Base-by-base conservation (phyloP, 257 asterid genomes). In the Capsicum chinense region DNA sequence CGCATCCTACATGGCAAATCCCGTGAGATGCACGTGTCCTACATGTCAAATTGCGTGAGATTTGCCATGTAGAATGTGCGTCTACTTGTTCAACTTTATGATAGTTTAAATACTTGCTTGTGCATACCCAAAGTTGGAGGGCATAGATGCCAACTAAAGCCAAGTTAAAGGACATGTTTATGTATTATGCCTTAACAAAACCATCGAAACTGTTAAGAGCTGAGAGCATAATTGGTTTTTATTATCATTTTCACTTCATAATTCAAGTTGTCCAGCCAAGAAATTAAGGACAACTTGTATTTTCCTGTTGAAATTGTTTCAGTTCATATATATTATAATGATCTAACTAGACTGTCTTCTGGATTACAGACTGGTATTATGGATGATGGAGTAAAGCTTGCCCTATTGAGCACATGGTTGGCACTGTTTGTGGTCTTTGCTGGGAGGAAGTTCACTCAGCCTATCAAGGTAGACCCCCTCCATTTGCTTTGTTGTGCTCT, bases 361-460 rank as follows among this genome's bases (percentile, higher is more conserved):
- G 73, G 58, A 15, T 47, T 88, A 60, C 90, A 94, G 99, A 90
- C 88, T 74, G 97, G 97, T 56, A 71, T 94, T 88, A 94, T 96
- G 98, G 95, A 92, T 83, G 98, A 92, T 58, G 93, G 93, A 71
- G 89, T 90, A 21, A 93, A 94, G 76, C 89, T 87, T n/a, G 56
- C 87, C 67, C 80, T 96, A 84, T 81, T 96, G 88, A 93, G 92
- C 10, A 85, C 89, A 73, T 96, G 99, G 99, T 92, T 92, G 98
- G 91, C 92, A 8, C 97, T 94, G 69, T 92, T 96, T 83, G 82
- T 87, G 10, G 91, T 94, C 83, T 94, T 97, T 80, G 98, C 99
- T 2, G 98, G 95, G 56, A 94, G 99, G 89, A 97, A 97, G 85
- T 97, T 97, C 91, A 92, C 89, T 68, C 99, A 97, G 82, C 95